A percentile compares a stretch with the other conserved stretches of the same genome.
phyloP scores from a whole-genome alignment of 2,329 filamentous ascomycete species.

The Xylaria sp. region DNA sequence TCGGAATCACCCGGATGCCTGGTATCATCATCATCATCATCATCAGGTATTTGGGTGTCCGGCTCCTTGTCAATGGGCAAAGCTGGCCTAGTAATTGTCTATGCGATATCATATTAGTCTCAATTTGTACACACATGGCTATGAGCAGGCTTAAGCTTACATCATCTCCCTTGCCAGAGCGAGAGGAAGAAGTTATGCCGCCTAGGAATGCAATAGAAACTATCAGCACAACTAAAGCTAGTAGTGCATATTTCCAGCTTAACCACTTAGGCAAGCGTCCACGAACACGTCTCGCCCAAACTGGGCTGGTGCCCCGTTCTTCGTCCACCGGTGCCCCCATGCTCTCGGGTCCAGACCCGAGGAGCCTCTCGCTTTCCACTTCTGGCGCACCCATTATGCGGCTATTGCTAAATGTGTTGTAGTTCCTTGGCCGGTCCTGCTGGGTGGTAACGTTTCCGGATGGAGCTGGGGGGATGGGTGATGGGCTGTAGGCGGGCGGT shows the following conservation, averaged over 20 bases:
- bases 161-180: slow-evolving; percentile 40
- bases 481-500: slow-evolving; percentile 63
- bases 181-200: slow-evolving; percentile 36
- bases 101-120: slow-evolving; percentile 31
- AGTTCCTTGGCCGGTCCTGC: slow-evolving; percentile 46
- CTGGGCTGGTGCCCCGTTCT: slow-evolving; percentile 37
- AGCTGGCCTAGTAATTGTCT: slow-evolving; percentile 38
- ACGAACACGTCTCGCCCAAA: slow-evolving; percentile 42
- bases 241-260: slow-evolving; percentile 44
- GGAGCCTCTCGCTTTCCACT: slow-evolving; percentile 56
- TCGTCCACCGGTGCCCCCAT: slow-evolving; percentile 53
- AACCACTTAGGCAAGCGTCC: slow-evolving; percentile 46
- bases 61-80: slow-evolving; percentile 36
- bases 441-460: background rate
- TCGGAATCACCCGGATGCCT: slow-evolving; percentile 26
- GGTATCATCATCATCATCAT: slow-evolving; percentile 11
- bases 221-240: slow-evolving; percentile 47
- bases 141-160: slow-evolving; percentile 37
- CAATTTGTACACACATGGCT: background rate
- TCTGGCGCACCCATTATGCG: slow-evolving; percentile 55
- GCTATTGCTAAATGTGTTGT: slow-evolving; percentile 55
- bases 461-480: slow-evolving; percentile 41
- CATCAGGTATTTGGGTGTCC: slow-evolving; percentile 21
- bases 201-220: slow-evolving; percentile 48
- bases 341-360: slow-evolving; percentile 57